phyloP scores from a whole-genome alignment of 345 rosid genomes.

The Aquilaria sinensis region DNA sequence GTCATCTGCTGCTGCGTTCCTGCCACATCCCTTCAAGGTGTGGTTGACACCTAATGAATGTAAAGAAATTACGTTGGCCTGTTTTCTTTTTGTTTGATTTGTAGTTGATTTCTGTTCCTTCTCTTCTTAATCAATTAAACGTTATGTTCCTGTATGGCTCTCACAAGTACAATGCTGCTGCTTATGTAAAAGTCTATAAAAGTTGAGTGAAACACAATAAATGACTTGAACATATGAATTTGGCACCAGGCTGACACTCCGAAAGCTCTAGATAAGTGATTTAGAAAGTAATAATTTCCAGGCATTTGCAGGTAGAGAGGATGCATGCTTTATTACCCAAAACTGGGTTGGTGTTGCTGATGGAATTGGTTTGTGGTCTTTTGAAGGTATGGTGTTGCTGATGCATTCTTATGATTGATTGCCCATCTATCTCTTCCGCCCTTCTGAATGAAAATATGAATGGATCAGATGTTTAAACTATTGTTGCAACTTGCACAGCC shows the following conservation, averaged over 20 bases:
- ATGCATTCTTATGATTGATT: too few relatives aligned
- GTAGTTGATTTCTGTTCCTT: not conserved
- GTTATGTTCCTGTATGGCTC: not conserved
- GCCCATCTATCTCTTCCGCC: too few relatives aligned
- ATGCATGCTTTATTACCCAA: conserved; percentile 56
- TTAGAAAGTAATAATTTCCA: conserved; percentile 63
- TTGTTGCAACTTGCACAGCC: too few relatives aligned
- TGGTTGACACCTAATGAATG: not conserved
- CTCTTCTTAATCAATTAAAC: not conserved
- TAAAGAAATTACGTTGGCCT: not conserved
- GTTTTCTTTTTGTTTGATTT: not conserved
- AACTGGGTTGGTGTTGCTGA: conserved; percentile 84
- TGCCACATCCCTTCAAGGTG: conserved; percentile 60
- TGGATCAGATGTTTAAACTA: too few relatives aligned
- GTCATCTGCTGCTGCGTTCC: conserved; percentile 49
- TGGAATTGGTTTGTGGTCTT: conserved; percentile 71
- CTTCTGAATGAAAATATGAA: too few relatives aligned
- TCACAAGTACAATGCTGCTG: not conserved
- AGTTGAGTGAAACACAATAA: not conserved
- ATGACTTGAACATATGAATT: not conserved
- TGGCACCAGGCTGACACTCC: conserved; percentile 4
- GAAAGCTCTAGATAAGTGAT: conserved; percentile 33
- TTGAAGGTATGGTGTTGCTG: conserved; percentile 40
- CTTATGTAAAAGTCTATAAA: not conserved
- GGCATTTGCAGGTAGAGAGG: conserved; percentile 84